These are phyloP conservation scores for Aureobasidium sp. DNA, from an alignment of 2,329 filamentous ascomycete genomes.

Conservation along the genomic window DNA sequence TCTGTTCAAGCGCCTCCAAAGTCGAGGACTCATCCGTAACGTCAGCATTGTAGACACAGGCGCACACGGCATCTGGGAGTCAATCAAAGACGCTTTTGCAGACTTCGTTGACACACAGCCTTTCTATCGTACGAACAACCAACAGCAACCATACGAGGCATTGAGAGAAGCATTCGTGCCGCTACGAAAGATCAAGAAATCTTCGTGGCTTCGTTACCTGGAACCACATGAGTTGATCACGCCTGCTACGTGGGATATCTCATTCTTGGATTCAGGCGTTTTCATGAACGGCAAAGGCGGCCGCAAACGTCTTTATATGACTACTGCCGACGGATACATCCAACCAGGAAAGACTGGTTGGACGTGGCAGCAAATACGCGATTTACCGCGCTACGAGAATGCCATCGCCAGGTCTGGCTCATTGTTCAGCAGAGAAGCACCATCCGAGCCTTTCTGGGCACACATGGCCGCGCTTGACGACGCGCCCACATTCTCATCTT, in stretches of 20 bases:
- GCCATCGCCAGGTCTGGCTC: constrained; percentile 41
- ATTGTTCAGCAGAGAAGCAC: constrained; percentile 53
- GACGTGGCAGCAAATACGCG: constrained; percentile 64
- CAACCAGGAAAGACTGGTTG: constrained; percentile 57
- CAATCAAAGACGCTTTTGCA: constrained; percentile 57
- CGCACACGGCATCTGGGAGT: constrained; percentile 59
- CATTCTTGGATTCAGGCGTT: constrained; percentile 62
- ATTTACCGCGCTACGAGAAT: constrained; percentile 52
- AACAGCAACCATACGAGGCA: constrained; percentile 44
- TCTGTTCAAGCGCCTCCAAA: constrained; percentile 64
- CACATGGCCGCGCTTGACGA: constrained; percentile 2
- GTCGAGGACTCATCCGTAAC: constrained; percentile 62
- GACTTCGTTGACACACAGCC: constrained; percentile 28
- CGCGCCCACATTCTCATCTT: background rate
- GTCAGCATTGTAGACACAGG: constrained; percentile 56
- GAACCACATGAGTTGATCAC: constrained; percentile 66
- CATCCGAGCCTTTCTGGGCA: constrained; percentile 19
- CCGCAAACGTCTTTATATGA: constrained; percentile 63
- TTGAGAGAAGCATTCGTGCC: constrained; percentile 66
- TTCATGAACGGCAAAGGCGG: constrained; percentile 62
- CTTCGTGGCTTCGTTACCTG: constrained; percentile 64
- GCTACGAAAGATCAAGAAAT: constrained; percentile 67
- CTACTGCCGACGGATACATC: constrained; percentile 66
- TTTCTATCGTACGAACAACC: constrained; percentile 21
- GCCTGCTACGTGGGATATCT: constrained; percentile 61